Conservation (phyloP, 805 yeast genomes). For the Torulaspora maleeae region DNA sequence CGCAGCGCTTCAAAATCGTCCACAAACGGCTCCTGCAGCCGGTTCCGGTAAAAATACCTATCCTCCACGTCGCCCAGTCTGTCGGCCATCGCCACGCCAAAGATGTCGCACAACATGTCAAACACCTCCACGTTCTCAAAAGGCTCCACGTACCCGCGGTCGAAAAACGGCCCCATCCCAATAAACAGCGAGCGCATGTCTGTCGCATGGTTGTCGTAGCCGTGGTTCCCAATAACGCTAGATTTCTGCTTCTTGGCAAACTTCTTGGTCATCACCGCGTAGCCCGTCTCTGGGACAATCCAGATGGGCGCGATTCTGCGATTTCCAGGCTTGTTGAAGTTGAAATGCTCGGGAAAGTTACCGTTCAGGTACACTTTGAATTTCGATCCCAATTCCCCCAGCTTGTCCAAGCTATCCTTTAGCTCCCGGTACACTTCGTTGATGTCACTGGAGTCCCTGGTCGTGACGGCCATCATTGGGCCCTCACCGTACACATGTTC, state of each 20-base stretch:
- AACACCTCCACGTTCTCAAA: constrained; percentile 71
- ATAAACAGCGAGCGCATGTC: constrained; percentile 81
- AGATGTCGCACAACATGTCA: constrained; percentile 64
- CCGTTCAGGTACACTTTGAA: constrained; percentile 51
- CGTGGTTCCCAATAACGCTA: constrained; percentile 64
- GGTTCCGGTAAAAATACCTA: constrained; percentile 40
- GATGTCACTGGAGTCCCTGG: constrained; percentile 9
- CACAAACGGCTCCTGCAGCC: constrained; percentile 49
- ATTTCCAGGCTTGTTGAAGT: constrained; percentile 37
- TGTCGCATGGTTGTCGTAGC: constrained; percentile 71
- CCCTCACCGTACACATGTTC: constrained; percentile 19
- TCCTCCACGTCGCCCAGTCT: constrained; percentile 20
- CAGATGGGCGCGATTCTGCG: constrained; percentile 79
- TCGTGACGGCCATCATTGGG: constrained; percentile 16
- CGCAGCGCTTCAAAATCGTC: constrained; percentile 37
- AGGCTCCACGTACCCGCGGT: constrained; percentile 43
- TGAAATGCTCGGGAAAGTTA: constrained; percentile 43
- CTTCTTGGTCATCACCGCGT: constrained; percentile 59
- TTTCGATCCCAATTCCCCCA: constrained; percentile 12
- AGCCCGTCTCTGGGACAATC: constrained; percentile 81
- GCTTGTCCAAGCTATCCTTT: constrained; percentile 28
- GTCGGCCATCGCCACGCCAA: constrained; percentile 47
- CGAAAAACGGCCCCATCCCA: constrained; percentile 77
- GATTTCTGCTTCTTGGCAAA: constrained; percentile 36
- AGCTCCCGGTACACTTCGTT: constrained; percentile 46